These are phyloP conservation scores for Corylus heterophylla DNA, from an alignment of 306 rosid genomes.

Conservation along the genomic window DNA sequence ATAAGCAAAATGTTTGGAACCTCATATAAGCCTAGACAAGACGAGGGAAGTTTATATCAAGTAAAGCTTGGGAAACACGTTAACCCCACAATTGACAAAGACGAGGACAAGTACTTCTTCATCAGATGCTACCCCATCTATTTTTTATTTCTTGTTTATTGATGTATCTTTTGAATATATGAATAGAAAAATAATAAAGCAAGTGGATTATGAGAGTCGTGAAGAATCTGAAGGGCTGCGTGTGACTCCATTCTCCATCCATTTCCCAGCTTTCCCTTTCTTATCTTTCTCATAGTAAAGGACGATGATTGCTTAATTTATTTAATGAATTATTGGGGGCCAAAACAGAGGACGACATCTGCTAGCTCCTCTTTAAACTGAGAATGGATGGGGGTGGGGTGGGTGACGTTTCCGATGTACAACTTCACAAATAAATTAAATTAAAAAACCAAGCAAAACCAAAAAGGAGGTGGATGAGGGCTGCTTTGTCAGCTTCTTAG, in stretches of 20 bases:
- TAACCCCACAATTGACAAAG: conserved; percentile 20
- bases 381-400: too few relatives aligned
- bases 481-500: not conserved
- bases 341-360: not conserved
- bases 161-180: not conserved
- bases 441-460: too few relatives aligned
- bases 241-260: not conserved
- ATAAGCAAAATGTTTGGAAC: too few relatives aligned
- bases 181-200: not conserved
- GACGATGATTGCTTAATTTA: not conserved
- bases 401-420: not conserved
- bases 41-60: not conserved
- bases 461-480: not conserved
- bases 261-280: not conserved
- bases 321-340: conserved; percentile 5
- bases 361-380: not conserved
- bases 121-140: not conserved
- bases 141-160: not conserved
- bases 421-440: not conserved
- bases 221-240: conserved; percentile 26
- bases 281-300: not conserved
- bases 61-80: conserved; percentile 30
- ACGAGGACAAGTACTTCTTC: not conserved
- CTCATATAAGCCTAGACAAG: not conserved
- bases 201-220: conserved; percentile 28